Base-by-base conservation (phyloP, 2,329 filamentous ascomycete genomes). In the Nothopassalora personata region DNA sequence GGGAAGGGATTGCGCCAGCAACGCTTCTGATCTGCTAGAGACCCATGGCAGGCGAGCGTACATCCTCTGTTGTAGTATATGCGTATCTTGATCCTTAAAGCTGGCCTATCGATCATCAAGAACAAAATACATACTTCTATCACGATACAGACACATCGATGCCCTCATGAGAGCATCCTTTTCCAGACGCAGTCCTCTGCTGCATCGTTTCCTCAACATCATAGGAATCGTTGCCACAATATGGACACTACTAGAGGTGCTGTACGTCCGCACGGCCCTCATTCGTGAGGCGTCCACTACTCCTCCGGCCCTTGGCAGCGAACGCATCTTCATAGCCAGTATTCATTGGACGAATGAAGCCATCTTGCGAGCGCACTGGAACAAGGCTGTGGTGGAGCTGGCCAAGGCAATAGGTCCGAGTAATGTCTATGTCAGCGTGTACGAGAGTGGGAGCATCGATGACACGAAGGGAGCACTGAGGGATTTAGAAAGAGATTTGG, bases 391-490 rank as follows among this genome's bases (percentile, higher is more conserved):
- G 2, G 59, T 87, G 6, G 75, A 80, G 1, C 74, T 90, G 19
- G 79, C 82, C 5, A 74, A 80, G 49, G 74, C 77, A 5, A 74
- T 89, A 4, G 87, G 87, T 0, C 73, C 80, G 0, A 77, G 83
- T 3, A 89, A 89, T 68, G 82, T 90, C 1, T 90, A 82, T 68
- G 80, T 91, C 45, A 85, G 83, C 60, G 80, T 90, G 31, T 81
- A 83, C 59, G 87, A 90, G 71, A 87, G 84, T 66, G 87, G 87
- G 5, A 88, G 84, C 68, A 85, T 81, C 75, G 88, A 90, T 69
- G 77, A 85, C 59, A 88, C 83, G 18, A 89, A 89, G 71, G 79
- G 75, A 15, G 82, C 81, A 6, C 73, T 91, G 63, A 73, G 71
- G 23, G 77, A 81, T 27, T 74, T 91, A 30, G 84, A 87, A 58